Conservation (phyloP, 257 asterid species). For the Jasminum sambac region DNA sequence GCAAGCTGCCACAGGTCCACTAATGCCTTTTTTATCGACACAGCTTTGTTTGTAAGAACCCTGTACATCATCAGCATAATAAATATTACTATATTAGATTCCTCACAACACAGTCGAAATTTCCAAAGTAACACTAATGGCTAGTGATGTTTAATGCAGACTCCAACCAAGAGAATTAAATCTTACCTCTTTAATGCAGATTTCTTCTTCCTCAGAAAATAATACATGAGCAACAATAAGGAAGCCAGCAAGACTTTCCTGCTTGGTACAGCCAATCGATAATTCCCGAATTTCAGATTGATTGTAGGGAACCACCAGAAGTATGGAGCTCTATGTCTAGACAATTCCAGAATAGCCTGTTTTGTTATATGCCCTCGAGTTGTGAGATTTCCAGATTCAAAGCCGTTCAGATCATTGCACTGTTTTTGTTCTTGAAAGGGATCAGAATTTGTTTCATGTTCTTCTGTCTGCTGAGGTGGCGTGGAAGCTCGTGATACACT, state of each 20-base stretch:
- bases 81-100: slow-evolving; percentile 16
- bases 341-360: slow-evolving; percentile 53
- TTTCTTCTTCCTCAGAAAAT: slow-evolving; percentile 57
- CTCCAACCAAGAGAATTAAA: slow-evolving; percentile 19
- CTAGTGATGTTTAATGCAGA: neutral
- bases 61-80: slow-evolving; percentile 36
- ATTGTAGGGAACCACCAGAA: slow-evolving; percentile 69
- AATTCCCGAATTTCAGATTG: slow-evolving; percentile 58
- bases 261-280: slow-evolving; percentile 50
- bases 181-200: slow-evolving; percentile 64
- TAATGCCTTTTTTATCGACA: slow-evolving; percentile 54
- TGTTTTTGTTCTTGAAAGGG: slow-evolving; percentile 31
- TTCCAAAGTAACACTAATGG: neutral
- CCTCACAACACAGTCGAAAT: neutral
- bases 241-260: slow-evolving; percentile 59
- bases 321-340: slow-evolving; percentile 47
- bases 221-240: slow-evolving; percentile 46
- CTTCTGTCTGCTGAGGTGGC: slow-evolving; percentile 42
- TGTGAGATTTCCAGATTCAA: slow-evolving; percentile 30
- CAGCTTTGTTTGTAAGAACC: slow-evolving; percentile 43
- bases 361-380: slow-evolving; percentile 37
- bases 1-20: slow-evolving; percentile 89
- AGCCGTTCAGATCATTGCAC: slow-evolving; percentile 33
- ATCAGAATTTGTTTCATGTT: slow-evolving; percentile 28
- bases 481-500: slow-evolving; percentile 46